Evolutionary conservation across 805 yeast species (phyloP).

Genomic region (Blastobotrys parvus): DNA sequence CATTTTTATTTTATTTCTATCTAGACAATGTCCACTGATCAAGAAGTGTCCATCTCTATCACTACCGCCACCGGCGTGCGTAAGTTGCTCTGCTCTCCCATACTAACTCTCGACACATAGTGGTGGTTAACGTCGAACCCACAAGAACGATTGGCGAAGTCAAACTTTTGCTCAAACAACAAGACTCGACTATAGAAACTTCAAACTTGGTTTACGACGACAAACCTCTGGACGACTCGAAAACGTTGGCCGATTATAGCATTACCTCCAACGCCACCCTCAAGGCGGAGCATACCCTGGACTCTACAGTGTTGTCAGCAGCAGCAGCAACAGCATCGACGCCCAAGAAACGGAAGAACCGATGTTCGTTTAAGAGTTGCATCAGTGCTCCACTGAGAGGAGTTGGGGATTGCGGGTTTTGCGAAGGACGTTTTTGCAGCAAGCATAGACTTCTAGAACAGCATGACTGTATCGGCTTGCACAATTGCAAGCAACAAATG

Average conservation of each 20-base stretch:
- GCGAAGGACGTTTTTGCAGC: conserved; percentile 79
- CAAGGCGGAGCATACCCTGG: conserved; percentile 17
- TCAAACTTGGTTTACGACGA: conserved; percentile 23
- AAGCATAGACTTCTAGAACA: conserved; percentile 81
- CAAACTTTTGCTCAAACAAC: conserved; percentile 23
- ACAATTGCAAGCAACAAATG: conserved; percentile 70
- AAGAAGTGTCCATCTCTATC: neutral
- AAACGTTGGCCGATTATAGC: conserved; percentile 23
- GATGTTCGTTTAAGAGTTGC: conserved; percentile 51
- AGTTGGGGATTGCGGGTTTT: conserved; percentile 77
- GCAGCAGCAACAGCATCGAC: conserved; percentile 19
- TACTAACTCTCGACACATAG: neutral
- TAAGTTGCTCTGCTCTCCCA: neutral
- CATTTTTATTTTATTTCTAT: neutral
- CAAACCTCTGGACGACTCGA: conserved; percentile 24
- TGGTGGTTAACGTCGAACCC: conserved; percentile 16
- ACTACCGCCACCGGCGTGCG: neutral
- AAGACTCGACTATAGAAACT: conserved; percentile 23
- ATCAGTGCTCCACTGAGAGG: conserved; percentile 52
- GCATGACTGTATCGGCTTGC: conserved; percentile 71
- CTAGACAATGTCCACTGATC: neutral
- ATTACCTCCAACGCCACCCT: conserved; percentile 23
- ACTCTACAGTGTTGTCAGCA: conserved; percentile 4
- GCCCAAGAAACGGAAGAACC: conserved; percentile 30
- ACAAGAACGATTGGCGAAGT: conserved; percentile 27